A percentile compares a stretch with the other conserved stretches of the same genome.
These are phyloP conservation scores for Fusarium sp. DNA, from an alignment of 2,329 filamentous ascomycete species.

Conservation along the genomic window DNA sequence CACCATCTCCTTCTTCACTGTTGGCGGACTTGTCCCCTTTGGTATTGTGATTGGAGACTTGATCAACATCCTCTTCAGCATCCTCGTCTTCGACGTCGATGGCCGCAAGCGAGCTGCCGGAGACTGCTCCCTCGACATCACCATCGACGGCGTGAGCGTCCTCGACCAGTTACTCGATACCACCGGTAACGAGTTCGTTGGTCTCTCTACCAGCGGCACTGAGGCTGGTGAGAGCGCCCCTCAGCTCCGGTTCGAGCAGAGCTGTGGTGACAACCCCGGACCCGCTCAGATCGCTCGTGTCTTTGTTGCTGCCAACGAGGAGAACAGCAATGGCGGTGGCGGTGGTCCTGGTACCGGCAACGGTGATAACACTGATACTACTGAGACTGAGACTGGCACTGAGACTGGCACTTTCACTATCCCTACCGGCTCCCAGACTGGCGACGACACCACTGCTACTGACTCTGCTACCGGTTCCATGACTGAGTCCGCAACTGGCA, in stretches of 20 bases:
- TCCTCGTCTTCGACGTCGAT: background rate
- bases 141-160: background rate
- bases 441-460: background rate
- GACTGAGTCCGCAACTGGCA: background rate
- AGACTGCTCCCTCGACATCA: conserved; percentile 13
- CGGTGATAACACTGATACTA: background rate
- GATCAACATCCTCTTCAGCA: conserved; percentile 6
- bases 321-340: conserved; percentile 40
- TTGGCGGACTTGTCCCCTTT: background rate
- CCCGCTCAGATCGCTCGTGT: background rate
- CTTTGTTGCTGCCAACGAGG: conserved; percentile 25
- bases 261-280: conserved; percentile 9
- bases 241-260: conserved; percentile 12
- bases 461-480: background rate
- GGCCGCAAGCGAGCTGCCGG: conserved; percentile 11
- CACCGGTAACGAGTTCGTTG: background rate
- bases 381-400: conserved; percentile 39
- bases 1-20: background rate
- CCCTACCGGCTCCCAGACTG: conserved; percentile 36
- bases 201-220: rapidly evolving
- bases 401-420: background rate
- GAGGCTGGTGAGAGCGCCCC: background rate
- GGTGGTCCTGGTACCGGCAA: background rate
- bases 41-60: background rate
- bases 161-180: background rate